Conservation (phyloP, 1,284 basidiomycete genomes). For the Limonomyces culmigenus region DNA sequence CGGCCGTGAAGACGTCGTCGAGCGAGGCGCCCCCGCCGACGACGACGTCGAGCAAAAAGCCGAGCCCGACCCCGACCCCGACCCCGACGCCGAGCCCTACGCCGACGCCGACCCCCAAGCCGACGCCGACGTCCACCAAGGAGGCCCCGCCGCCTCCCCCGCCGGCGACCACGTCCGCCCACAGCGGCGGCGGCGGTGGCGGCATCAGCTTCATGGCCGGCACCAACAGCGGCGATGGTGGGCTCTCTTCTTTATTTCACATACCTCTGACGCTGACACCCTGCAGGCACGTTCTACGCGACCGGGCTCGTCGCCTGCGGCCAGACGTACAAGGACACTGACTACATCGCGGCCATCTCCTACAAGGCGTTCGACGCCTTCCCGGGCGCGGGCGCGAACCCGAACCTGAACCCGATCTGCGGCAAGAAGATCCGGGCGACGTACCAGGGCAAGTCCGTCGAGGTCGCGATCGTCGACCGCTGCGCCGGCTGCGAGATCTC, state of each 20-base stretch:
- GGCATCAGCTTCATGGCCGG: too few relatives aligned
- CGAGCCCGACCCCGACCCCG: too few relatives aligned
- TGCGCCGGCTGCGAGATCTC: constrained; percentile 21
- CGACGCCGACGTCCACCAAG: constrained; percentile 1
- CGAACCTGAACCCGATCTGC: constrained; percentile 17
- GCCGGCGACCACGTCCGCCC: neutral
- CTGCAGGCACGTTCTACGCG: constrained; percentile 14
- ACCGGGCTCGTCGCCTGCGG: constrained; percentile 22
- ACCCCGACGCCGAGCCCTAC: neutral
- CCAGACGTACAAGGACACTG: constrained; percentile 12
- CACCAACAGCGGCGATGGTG: too few relatives aligned
- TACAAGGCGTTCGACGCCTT: constrained; percentile 12
- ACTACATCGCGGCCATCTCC: constrained; percentile 18
- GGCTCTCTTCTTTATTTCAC: too few relatives aligned
- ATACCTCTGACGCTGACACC: too few relatives aligned
- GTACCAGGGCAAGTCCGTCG: constrained; percentile 18
- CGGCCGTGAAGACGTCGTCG: too few relatives aligned
- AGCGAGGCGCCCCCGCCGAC: constrained; percentile 1
- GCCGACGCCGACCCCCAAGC: neutral
- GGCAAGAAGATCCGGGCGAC: constrained; percentile 12
- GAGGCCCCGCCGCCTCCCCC: too few relatives aligned
- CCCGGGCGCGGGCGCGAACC: neutral
- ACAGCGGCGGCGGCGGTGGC: too few relatives aligned
- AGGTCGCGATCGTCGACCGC: constrained; percentile 21
- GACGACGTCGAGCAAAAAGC: constrained; percentile 1